Conservation (phyloP, 768 basidiomycete genomes). For the Lepiota venenata region DNA sequence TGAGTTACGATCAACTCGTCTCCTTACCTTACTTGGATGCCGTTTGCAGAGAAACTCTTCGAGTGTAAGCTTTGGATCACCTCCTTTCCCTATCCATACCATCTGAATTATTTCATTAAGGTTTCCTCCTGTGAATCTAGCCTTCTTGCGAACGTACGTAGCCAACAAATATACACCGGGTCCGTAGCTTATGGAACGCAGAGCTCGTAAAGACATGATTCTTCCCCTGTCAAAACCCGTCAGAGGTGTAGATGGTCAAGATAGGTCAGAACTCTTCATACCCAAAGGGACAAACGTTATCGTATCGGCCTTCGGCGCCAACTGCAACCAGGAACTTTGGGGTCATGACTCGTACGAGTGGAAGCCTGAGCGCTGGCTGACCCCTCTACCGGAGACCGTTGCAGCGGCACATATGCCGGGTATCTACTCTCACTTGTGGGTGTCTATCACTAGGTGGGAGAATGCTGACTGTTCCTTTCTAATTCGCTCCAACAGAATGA, state of each 20-base stretch:
- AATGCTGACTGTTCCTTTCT: background rate
- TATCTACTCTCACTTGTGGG: conserved; percentile 16
- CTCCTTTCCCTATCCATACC: background rate
- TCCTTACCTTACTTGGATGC: conserved; percentile 30
- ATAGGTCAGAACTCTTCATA: conserved; percentile 22
- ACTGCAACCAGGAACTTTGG: conserved; percentile 32
- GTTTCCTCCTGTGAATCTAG: conserved; percentile 13
- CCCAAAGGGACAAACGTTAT: conserved; percentile 23
- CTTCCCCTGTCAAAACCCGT: conserved; percentile 30
- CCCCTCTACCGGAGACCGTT: conserved; percentile 30
- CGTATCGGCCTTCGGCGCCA: conserved; percentile 24
- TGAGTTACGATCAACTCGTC: conserved; percentile 28
- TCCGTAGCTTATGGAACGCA: conserved; percentile 17
- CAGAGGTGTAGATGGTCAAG: conserved; percentile 23
- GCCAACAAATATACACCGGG: background rate
- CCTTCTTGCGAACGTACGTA: conserved; percentile 14
- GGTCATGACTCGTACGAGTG: conserved; percentile 33
- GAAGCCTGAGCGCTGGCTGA: conserved; percentile 38
- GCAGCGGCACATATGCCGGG: conserved; percentile 15
- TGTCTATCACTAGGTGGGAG: background rate
- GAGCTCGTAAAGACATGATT: conserved; percentile 19
- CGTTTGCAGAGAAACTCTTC: conserved; percentile 30
- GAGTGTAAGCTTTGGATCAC: conserved; percentile 18
- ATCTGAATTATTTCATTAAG: background rate
- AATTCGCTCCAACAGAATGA: conserved; percentile 14